phyloP scores from a whole-genome alignment of 2,329 filamentous ascomycete species.

The Paecilomyces variotii region DNA sequence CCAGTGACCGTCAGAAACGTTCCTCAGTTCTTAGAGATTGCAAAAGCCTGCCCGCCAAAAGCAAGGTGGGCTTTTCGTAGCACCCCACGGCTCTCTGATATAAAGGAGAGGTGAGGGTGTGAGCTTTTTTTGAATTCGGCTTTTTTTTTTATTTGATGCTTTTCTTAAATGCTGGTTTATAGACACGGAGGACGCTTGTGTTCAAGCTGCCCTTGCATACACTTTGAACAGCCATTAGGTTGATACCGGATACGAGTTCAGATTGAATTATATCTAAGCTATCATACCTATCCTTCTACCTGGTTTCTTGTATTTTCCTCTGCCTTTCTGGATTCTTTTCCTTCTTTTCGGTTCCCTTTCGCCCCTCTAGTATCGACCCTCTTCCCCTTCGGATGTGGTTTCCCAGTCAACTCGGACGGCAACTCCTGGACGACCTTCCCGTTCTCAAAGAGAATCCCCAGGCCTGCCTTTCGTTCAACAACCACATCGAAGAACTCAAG shows the following conservation, averaged over 20 bases:
- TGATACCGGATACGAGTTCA: neutral
- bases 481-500: slow-evolving; percentile 65
- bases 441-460: slow-evolving; percentile 58
- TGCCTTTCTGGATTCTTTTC: slow-evolving; percentile 8
- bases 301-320: slow-evolving; percentile 1
- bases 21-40: no score
- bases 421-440: slow-evolving; percentile 47
- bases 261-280: neutral
- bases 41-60: no score
- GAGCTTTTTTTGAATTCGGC: no score
- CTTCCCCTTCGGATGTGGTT: slow-evolving; percentile 24
- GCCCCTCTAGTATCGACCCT: slow-evolving; percentile 8
- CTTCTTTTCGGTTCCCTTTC: slow-evolving; percentile 13
- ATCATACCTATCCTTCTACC: neutral
- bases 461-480: slow-evolving; percentile 63
- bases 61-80: no score
- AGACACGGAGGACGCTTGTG: neutral
- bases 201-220: neutral
- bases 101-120: no score
- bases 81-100: no score
- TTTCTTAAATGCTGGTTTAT: neutral
- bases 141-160: no score
- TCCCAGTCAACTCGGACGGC: slow-evolving; percentile 34
- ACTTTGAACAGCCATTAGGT: neutral
- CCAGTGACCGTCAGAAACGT: no score